Percentiles rank a stretch among this genome's conserved stretches.
Evolutionary conservation across 164 flowering plant species (phyloP).

Genomic region (Piper betle): DNA sequence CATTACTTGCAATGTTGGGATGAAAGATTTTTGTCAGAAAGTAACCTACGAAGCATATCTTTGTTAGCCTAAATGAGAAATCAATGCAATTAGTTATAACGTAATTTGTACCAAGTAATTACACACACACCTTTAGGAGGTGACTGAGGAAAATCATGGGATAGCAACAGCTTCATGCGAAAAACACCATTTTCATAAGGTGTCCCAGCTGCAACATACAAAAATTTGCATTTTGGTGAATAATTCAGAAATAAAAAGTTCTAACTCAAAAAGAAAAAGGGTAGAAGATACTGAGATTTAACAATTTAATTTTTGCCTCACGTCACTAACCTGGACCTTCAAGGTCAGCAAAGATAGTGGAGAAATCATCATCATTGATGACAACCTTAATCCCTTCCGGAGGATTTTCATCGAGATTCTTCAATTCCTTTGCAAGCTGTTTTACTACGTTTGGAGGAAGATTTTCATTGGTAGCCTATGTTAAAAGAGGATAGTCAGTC

Average conservation of each 20-base stretch:
- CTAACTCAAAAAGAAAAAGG: not conserved
- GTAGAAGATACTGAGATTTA: not conserved
- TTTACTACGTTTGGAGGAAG: slow-evolving; percentile 94
- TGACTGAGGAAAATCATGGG: slow-evolving; percentile 84
- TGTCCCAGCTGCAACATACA: slow-evolving; percentile 79
- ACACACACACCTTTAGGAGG: slow-evolving; percentile 91
- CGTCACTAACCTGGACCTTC: slow-evolving; percentile 85
- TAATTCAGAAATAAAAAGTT: not conserved
- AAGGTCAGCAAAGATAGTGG: slow-evolving; percentile 89
- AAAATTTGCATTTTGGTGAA: not conserved
- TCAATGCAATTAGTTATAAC: not conserved
- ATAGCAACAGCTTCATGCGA: slow-evolving; percentile 82
- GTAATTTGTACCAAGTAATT: not conserved
- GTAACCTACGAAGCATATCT: slow-evolving; percentile 41
- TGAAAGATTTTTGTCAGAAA: slow-evolving; percentile 94
- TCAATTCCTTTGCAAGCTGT: slow-evolving; percentile 93
- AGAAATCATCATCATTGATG: slow-evolving; percentile 86
- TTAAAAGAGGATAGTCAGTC: not conserved
- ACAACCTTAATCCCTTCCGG: slow-evolving; percentile 95
- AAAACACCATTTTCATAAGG: slow-evolving; percentile 94
- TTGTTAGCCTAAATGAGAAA: not conserved
- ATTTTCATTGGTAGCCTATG: slow-evolving; percentile 94
- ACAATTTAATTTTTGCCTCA: not conserved
- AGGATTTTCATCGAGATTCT: slow-evolving; percentile 91
- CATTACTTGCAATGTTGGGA: slow-evolving; percentile 83